Evolutionary conservation across 1,284 basidiomycete genomes (phyloP), one percentile per base, ranked within the genome.

Genomic region (Earliella scabrosa): DNA sequence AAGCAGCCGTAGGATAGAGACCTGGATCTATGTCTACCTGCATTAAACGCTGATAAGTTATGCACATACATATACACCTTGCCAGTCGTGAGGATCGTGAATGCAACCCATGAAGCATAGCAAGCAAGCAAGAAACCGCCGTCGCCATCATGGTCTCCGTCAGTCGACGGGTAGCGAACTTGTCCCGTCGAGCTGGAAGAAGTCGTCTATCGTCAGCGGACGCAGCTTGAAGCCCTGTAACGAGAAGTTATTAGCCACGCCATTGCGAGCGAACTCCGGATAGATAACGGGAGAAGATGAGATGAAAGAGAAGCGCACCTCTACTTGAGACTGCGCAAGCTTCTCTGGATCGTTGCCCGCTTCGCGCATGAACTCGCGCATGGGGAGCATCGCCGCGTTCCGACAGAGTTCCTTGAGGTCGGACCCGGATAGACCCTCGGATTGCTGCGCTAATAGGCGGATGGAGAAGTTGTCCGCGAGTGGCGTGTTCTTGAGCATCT

Each of bases 321-420:
- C 82, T 40, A 81, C 64, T 58, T 86, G 81, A 9, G 80, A 78
- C 55, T 76, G 78, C 46, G 73, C 79, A 47, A 90, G 69, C 18
- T 81, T 71, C 45, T 81, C 78, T 39, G 77, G 76, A 52, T 87
- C 78, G 29, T 75, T 75, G 3, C 80, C 82, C 50, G 83, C 81
- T 51, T 80, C 78, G 26, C 87, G 79, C 81, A 97, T 89, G 62
- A 90, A 87, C 70, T 97, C 95, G 26, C 93, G 82, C 27, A 97
- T 90, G 1, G 95, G 95, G 0, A 88, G 81, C 93, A 96, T 96
- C 0, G 92, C 93, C 0, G 94, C 94, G 64, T 87, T 94, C 49
- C 97, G 81, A 72, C 97, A 99, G n/a, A 97, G 79, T 76, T 99
- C 97, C 66, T 91, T 89, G 45, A 99, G 75, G 72, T 99, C 97